Percentiles rank a stretch among this genome's conserved stretches.
These are phyloP conservation scores for Mycena latifolia DNA, from an alignment of 768 basidiomycete species.

Conservation along the genomic window DNA sequence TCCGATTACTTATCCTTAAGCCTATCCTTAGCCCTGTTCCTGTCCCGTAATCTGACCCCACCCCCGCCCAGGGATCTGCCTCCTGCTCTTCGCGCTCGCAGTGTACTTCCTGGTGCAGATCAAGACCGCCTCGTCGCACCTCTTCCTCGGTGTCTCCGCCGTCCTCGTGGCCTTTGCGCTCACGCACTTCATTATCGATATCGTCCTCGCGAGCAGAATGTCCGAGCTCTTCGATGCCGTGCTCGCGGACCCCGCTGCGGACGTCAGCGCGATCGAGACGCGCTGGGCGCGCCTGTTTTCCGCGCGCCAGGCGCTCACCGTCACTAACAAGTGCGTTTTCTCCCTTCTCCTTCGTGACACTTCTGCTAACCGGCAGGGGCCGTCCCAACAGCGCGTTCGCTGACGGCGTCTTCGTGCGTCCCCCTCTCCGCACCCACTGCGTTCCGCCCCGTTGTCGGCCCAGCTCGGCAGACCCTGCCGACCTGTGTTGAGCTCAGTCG, in stretches of 20 bases:
- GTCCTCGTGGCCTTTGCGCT: conserved; percentile 13
- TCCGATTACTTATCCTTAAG: not conserved
- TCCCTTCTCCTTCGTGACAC: too few relatives aligned
- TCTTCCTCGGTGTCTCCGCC: conserved; percentile 5
- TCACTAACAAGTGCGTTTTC: conserved; percentile 5
- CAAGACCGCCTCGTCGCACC: not conserved
- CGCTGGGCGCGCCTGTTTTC: not conserved
- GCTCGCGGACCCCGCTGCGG: not conserved
- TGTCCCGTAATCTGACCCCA: too few relatives aligned
- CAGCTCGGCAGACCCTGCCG: too few relatives aligned
- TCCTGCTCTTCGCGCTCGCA: conserved; percentile 13
- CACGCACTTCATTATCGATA: not conserved
- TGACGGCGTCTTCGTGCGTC: conserved; percentile 7
- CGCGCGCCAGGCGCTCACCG: not conserved
- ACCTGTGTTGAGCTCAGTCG: too few relatives aligned
- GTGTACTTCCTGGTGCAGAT: conserved; percentile 4
- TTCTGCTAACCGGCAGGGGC: too few relatives aligned
- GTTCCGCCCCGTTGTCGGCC: too few relatives aligned
- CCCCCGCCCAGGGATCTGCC: not conserved
- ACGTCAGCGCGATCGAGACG: not conserved
- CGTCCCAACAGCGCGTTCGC: conserved; percentile 7
- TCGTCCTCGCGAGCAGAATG: not conserved
- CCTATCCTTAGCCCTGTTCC: too few relatives aligned
- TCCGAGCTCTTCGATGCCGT: not conserved
- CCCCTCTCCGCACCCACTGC: too few relatives aligned